Evolutionary conservation across 768 basidiomycete genomes (phyloP).

Genomic region (Cystobasidium tubakii): DNA sequence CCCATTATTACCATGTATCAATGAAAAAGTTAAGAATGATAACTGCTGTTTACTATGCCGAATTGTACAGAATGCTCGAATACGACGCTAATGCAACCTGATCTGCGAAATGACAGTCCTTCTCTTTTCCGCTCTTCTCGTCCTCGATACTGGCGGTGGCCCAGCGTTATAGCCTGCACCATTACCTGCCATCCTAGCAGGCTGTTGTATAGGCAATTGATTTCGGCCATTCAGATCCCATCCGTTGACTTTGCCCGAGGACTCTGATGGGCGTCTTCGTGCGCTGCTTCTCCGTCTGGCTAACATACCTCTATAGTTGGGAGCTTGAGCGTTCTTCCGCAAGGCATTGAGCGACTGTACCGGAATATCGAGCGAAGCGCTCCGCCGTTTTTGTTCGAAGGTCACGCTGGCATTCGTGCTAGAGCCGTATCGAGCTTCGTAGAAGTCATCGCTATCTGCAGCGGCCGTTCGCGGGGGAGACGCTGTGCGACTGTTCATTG

Average conservation of each 20-base stretch:
- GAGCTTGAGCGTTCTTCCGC: constrained; percentile 28
- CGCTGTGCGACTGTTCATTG: background rate
- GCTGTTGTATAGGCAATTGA: background rate
- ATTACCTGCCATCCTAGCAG: background rate
- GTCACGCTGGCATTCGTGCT: background rate
- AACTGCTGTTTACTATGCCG: too few species aligned
- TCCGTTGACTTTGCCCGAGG: background rate
- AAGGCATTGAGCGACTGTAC: constrained; percentile 3
- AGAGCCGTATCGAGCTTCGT: background rate
- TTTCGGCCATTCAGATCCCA: background rate
- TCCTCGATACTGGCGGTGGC: background rate
- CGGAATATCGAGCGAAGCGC: constrained; percentile 3
- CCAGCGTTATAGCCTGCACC: background rate
- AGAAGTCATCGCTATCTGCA: background rate
- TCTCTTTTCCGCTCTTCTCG: constrained; percentile 28
- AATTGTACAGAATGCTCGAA: too few species aligned
- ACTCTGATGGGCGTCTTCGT: background rate
- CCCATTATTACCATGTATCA: too few species aligned
- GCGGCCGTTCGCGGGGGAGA: background rate
- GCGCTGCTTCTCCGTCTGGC: background rate
- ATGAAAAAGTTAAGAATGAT: too few species aligned
- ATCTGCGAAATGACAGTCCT: constrained; percentile 33
- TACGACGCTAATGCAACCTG: background rate
- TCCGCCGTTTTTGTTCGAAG: background rate
- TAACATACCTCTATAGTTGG: constrained; percentile 20